A percentile compares a stretch with the other conserved stretches of the same genome.
Conservation (phyloP, 441 rosid species). For the Hura crepitans region DNA sequence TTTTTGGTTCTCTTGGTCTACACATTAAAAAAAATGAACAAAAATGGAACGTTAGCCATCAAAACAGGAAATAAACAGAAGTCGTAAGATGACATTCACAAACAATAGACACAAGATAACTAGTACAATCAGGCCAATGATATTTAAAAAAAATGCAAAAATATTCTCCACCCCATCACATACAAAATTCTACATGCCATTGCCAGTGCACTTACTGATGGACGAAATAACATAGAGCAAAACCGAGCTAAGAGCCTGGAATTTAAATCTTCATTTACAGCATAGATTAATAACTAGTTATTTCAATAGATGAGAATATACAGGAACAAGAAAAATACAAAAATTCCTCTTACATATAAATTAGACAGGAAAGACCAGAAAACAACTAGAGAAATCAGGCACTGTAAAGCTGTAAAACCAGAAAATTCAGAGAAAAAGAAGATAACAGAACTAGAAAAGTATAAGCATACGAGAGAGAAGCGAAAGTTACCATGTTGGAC, state of each 20-base stretch:
- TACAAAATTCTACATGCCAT: not conserved
- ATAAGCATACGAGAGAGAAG: not conserved
- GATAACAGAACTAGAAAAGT: too few species aligned
- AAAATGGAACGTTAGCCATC: not conserved
- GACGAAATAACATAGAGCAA: too few species aligned
- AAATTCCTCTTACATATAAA: not conserved
- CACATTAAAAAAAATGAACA: not conserved
- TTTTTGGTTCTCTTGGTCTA: slow-evolving; percentile 55
- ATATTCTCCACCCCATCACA: not conserved
- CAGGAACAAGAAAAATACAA: not conserved
- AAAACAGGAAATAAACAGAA: too few species aligned
- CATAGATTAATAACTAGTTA: not conserved
- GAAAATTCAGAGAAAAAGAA: not conserved
- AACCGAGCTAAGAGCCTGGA: too few species aligned
- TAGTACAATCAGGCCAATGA: not conserved
- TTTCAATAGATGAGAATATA: not conserved
- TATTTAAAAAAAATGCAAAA: not conserved
- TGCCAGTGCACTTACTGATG: too few species aligned
- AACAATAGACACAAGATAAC: not conserved
- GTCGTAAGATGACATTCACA: not conserved
- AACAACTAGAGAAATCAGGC: not conserved
- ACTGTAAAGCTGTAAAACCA: not conserved
- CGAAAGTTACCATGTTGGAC: not conserved
- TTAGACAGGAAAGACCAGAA: not conserved
- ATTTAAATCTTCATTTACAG: not conserved